Base-by-base conservation (phyloP, 768 basidiomycete species). In the Kwoniella newhampshirensis region DNA sequence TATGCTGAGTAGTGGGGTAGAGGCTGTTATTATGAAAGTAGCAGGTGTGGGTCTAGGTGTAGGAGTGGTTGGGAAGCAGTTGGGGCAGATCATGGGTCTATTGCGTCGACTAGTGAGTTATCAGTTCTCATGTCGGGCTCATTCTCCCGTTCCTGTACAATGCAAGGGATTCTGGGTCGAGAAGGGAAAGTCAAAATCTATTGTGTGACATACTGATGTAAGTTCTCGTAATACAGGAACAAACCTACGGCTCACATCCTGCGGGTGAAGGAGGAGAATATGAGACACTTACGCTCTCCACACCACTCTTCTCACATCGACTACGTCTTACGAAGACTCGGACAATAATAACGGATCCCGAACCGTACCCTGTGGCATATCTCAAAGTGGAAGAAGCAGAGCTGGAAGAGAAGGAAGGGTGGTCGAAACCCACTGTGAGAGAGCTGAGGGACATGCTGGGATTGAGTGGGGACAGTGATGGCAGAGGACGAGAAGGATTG, bases 221-320 rank as follows among this genome's bases (percentile, higher is more conserved):
- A n/a, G n/a, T n/a, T n/a, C n/a, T n/a, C n/a, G n/a, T n/a, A n/a
- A n/a, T 17, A 1, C 62, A 91, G 90, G 90, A 93, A 72, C 70
- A 77, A 9, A 77, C 84, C 25, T 99, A 91, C 67, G 92, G 92
- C 3, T 86, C 87, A 0, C 96, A 99, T 71, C 82, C 94, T 1
- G 97, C 94, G 60, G 96, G 96, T 9, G 96, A 99, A 78, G 96
- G 96, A 1, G 96, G 96, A 1, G 96, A 99, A 78, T 99, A 97
- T 76, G 96, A 99, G 74, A 89, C 87, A 0, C 79, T 98, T 55
- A 97, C 94, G 0, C 79, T 92, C 12, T 89, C 96, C 64, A 88
- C 87, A 59, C 89, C 93, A 0, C 70, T 94, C 12, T 98, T 93
- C 82, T 89, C 89, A 64, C 81, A 82, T 36, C 80, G 82, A 9